Evolutionary conservation across 176 grass and related monocot species (phyloP).

Genomic region (Bonia amplexicaulis): DNA sequence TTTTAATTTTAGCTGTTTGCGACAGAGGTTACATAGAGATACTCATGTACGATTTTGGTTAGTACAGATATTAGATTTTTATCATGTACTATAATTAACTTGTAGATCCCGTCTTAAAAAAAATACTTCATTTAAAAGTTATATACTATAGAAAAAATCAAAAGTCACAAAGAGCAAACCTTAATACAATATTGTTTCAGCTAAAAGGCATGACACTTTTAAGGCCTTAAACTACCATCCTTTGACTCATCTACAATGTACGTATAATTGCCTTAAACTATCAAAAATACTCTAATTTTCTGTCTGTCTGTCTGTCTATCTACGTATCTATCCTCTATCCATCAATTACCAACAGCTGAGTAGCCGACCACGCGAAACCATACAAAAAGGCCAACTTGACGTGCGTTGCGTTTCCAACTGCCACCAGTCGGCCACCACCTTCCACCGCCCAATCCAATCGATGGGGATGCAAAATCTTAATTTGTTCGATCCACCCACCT

Average conservation of each 20-base stretch:
- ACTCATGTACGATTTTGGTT: too few species aligned
- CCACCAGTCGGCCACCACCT: neutral
- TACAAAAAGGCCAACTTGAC: neutral
- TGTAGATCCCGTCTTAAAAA: accelerated
- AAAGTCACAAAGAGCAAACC: too few species aligned
- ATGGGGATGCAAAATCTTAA: neutral
- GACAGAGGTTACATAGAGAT: too few species aligned
- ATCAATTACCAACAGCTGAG: too few species aligned
- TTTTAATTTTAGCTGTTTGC: too few species aligned
- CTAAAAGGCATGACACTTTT: too few species aligned
- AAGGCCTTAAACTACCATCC: neutral
- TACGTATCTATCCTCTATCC: neutral
- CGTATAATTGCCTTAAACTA: too few species aligned
- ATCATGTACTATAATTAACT: too few species aligned
- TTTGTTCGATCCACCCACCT: neutral
- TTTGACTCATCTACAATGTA: neutral
- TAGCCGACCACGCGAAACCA: too few species aligned
- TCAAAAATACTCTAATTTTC: neutral
- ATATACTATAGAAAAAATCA: accelerated
- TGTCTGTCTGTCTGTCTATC: neutral
- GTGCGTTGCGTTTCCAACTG: neutral
- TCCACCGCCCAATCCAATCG: conserved; percentile 7
- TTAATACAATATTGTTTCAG: too few species aligned
- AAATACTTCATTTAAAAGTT: too few species aligned
- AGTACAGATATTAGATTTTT: accelerated